Percentiles rank a stretch among this genome's conserved stretches.
Conservation (phyloP, 306 rosid species). For the Acacia melanoxylon region DNA sequence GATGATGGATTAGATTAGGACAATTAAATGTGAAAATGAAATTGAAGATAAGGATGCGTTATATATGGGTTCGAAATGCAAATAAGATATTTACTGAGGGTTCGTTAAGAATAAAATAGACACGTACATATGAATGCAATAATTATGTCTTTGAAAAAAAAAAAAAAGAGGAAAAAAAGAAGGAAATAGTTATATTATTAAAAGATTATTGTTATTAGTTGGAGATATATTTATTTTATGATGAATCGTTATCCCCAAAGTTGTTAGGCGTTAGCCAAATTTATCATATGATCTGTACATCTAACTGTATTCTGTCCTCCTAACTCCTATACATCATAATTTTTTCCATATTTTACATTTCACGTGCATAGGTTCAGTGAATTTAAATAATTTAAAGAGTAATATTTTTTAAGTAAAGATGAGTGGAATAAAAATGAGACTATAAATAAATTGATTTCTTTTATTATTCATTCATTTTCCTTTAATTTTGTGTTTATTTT, state of each 20-base stretch:
- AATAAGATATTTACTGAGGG: background rate
- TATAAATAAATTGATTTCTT: background rate
- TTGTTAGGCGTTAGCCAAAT: background rate
- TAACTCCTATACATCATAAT: background rate
- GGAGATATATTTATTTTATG: background rate
- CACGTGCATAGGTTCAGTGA: background rate
- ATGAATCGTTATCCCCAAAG: background rate
- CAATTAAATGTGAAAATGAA: background rate
- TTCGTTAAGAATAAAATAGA: background rate
- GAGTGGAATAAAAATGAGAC: background rate
- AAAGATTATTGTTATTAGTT: background rate
- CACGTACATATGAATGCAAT: background rate
- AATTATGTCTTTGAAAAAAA: background rate
- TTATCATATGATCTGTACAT: background rate
- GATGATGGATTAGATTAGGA: background rate
- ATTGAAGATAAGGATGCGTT: background rate
- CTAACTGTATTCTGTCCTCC: background rate
- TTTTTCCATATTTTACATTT: background rate
- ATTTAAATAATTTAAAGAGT: background rate
- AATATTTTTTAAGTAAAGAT: background rate
- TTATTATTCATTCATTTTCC: background rate
- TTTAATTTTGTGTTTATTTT: background rate
- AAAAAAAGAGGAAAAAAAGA: background rate
- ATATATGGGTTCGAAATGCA: background rate
- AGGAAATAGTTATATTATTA: background rate